These are phyloP conservation scores for Penicillium robsamsonii DNA, from an alignment of 495 filamentous ascomycete species.

Conservation along the genomic window DNA sequence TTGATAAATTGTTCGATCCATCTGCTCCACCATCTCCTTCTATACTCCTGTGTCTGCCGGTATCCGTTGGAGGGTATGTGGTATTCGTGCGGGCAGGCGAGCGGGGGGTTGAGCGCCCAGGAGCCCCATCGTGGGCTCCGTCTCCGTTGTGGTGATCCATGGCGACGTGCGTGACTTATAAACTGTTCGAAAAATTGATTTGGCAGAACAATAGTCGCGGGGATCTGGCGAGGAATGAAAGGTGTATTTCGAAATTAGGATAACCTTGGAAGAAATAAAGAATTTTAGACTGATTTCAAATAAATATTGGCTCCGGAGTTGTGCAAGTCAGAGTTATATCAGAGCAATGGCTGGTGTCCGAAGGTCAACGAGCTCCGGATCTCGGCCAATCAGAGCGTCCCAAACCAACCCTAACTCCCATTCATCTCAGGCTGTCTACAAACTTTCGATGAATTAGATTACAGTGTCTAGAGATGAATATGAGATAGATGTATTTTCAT, in stretches of 20 bases:
- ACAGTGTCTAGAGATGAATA: background rate
- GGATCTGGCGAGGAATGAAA: background rate
- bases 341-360: background rate
- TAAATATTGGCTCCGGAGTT: background rate
- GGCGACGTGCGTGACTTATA: background rate
- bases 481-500: background rate
- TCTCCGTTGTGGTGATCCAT: constrained; percentile 6
- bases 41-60: background rate
- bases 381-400: constrained; percentile 7
- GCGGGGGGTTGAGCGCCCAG: background rate
- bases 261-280: background rate
- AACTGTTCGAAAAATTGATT: background rate
- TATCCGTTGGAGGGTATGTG: background rate
- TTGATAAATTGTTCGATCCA: constrained; percentile 19
- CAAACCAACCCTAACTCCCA: constrained; percentile 3
- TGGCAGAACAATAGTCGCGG: background rate
- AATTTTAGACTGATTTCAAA: background rate
- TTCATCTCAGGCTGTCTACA: background rate
- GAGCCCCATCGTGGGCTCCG: background rate
- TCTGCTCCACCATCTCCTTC: constrained; percentile 17
- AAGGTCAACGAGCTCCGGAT: constrained; percentile 3
- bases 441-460: background rate
- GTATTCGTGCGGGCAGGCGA: constrained; percentile 5
- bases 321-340: constrained; percentile 2
- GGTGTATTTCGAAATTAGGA: background rate